Evolutionary conservation across 805 yeast species (phyloP).

Genomic region (Ogataea thermomethanolica): DNA sequence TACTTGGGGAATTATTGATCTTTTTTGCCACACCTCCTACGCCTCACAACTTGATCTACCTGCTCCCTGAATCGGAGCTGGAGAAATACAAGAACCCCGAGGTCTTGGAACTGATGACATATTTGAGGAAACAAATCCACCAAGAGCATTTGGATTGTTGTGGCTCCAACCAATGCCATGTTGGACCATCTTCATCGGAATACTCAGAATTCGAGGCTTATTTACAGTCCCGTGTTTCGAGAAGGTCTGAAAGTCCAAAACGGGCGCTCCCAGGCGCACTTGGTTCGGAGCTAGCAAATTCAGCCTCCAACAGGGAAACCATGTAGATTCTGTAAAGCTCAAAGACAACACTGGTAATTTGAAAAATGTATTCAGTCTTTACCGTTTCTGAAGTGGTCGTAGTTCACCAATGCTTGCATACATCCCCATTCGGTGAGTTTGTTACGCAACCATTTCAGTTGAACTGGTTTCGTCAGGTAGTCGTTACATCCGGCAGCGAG

Average conservation of each 20-base stretch:
- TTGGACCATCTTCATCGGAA: constrained; percentile 6
- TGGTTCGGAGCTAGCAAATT: constrained; percentile 6
- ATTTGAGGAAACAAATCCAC: constrained; percentile 18
- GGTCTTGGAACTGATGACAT: constrained; percentile 18
- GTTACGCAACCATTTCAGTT: constrained; percentile 87
- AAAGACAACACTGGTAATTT: not conserved
- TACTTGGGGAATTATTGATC: constrained; percentile 25
- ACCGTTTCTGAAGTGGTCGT: constrained; percentile 78
- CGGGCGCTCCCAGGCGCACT: constrained; percentile 17
- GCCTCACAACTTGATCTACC: constrained; percentile 22
- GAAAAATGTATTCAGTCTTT: constrained; percentile 1
- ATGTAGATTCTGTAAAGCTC: constrained; percentile 9
- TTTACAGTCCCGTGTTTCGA: constrained; percentile 4
- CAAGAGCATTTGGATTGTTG: constrained; percentile 24
- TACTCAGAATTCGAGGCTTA: constrained; percentile 7
- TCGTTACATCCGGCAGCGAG: constrained; percentile 97
- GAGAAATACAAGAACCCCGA: constrained; percentile 11
- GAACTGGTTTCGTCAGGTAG: constrained; percentile 93
- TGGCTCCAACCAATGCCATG: constrained; percentile 1
- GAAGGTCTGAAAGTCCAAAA: constrained; percentile 12
- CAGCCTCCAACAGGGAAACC: not conserved
- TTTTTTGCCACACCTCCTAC: constrained; percentile 25
- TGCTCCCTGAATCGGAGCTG: constrained; percentile 16
- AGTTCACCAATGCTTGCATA: constrained; percentile 96
- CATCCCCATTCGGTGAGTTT: constrained; percentile 98